A percentile compares a stretch with the other conserved stretches of the same genome.
Evolutionary conservation across 768 basidiomycete species (phyloP).

Genomic region (Clitopilus passeckerianus): DNA sequence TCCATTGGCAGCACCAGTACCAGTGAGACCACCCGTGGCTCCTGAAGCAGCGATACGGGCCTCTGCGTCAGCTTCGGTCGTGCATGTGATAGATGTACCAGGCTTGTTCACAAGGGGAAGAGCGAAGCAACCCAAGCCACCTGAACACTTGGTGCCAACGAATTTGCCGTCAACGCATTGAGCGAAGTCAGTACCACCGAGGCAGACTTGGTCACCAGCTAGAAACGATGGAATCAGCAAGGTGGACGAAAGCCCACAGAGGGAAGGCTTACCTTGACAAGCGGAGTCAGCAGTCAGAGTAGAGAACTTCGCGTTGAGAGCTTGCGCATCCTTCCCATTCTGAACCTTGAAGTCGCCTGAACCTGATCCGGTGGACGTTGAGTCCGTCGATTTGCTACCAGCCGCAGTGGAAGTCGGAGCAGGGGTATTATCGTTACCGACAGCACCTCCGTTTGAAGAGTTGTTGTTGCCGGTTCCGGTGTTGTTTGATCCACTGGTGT

Average conservation of each 20-base stretch:
- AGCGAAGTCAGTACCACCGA: conserved; percentile 33
- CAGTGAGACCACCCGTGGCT: conserved; percentile 21
- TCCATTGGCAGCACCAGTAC: conserved; percentile 3
- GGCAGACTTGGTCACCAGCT: conserved; percentile 39
- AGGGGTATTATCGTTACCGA: conserved; percentile 12
- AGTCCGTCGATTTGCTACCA: conserved; percentile 9
- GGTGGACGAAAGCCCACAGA: background rate
- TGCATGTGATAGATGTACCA: conserved; percentile 39
- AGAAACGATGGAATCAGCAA: conserved; percentile 8
- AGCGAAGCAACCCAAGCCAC: conserved; percentile 28
- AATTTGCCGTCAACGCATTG: conserved; percentile 43
- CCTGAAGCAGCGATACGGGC: conserved; percentile 32
- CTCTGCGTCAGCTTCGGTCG: conserved; percentile 27
- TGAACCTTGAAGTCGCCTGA: conserved; percentile 20
- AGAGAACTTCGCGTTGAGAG: conserved; percentile 34
- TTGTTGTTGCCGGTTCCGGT: conserved; percentile 6
- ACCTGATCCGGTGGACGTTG: conserved; percentile 13
- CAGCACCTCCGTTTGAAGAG: conserved; percentile 11
- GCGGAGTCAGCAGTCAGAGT: conserved; percentile 28
- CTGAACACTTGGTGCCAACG: conserved; percentile 21
- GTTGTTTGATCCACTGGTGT: conserved; percentile 5
- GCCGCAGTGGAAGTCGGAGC: conserved; percentile 10
- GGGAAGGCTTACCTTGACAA: conserved; percentile 23
- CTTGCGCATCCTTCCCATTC: conserved; percentile 33
- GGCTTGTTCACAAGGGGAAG: conserved; percentile 37